A percentile compares a stretch with the other conserved stretches of the same genome.
phyloP scores from a whole-genome alignment of 192 early-diverging fungal species.

The Entomortierella chlamydospora region DNA sequence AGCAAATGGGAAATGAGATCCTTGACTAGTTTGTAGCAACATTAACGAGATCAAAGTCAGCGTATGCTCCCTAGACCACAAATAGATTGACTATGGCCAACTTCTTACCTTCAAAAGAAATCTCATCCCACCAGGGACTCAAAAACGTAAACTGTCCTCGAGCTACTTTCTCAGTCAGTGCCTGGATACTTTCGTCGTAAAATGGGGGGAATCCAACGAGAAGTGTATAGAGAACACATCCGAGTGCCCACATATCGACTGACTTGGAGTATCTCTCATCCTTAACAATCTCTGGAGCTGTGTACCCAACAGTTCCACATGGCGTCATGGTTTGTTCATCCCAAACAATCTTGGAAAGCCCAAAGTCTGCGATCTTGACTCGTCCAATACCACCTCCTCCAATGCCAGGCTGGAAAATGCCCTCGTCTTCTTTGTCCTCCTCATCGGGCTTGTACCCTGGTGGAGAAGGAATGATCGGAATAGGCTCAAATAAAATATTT shows the following conservation, averaged over 20 bases:
- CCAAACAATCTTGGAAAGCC: slow-evolving; percentile 88
- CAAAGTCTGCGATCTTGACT: slow-evolving; percentile 92
- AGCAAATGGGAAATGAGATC: slow-evolving; percentile 78
- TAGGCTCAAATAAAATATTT: slow-evolving; percentile 85
- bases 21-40: slow-evolving; percentile 61
- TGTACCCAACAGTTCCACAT: slow-evolving; percentile 93
- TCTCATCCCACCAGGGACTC: slow-evolving; percentile 93
- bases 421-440: slow-evolving; percentile 80
- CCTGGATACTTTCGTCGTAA: slow-evolving; percentile 83
- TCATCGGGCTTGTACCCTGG: slow-evolving; percentile 63
- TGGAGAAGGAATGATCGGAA: slow-evolving; percentile 68
- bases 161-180: slow-evolving; percentile 86
- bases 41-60: neutral
- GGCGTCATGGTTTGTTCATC: slow-evolving; percentile 88
- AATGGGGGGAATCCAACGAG: slow-evolving; percentile 87
- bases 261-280: slow-evolving; percentile 83
- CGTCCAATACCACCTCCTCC: slow-evolving; percentile 87
- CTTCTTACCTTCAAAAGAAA: slow-evolving; percentile 67
- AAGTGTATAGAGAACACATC: slow-evolving; percentile 87
- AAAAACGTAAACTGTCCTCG: slow-evolving; percentile 87
- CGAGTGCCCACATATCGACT: slow-evolving; percentile 90
- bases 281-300: slow-evolving; percentile 92
- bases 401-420: slow-evolving; percentile 74
- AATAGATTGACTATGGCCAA: neutral
- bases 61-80: neutral